These are phyloP conservation scores for Arabidopsis thaliana DNA, from an alignment of 345 rosid genomes.

Conservation along the genomic window DNA sequence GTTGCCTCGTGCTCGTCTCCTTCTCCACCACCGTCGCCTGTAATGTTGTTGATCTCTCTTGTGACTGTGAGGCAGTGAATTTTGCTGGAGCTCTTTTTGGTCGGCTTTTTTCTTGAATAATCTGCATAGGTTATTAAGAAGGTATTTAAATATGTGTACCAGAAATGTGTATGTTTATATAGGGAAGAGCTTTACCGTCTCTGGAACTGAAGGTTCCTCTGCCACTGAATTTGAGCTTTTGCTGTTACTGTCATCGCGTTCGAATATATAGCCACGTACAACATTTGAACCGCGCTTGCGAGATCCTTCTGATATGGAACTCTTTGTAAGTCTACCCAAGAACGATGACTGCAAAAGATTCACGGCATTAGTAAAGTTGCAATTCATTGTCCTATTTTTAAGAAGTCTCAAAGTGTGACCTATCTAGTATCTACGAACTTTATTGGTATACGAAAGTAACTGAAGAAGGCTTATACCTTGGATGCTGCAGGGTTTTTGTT, in stretches of 20 bases:
- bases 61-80: slow-evolving; percentile 62
- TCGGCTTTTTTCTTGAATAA: slow-evolving; percentile 53
- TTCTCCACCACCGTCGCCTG: slow-evolving; percentile 43
- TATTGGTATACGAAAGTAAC: slow-evolving; percentile 16
- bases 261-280: slow-evolving; percentile 79
- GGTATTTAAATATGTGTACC: background rate
- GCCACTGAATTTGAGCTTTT: slow-evolving; percentile 52
- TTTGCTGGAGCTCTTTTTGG: slow-evolving; percentile 62
- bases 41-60: slow-evolving; percentile 43
- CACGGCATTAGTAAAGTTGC: slow-evolving; percentile 21
- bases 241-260: slow-evolving; percentile 72
- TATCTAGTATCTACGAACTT: slow-evolving; percentile 9
- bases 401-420: slow-evolving; percentile 21
- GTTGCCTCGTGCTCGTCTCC: slow-evolving; percentile 48
- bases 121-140: slow-evolving; percentile 46
- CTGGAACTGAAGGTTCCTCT: slow-evolving; percentile 64
- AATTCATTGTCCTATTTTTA: slow-evolving; percentile 6
- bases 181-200: slow-evolving; percentile 53
- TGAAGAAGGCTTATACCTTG: slow-evolving; percentile 57
- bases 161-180: background rate
- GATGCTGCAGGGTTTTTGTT: slow-evolving; percentile 50
- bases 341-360: slow-evolving; percentile 80
- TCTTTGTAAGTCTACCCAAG: slow-evolving; percentile 61
- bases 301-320: slow-evolving; percentile 55
- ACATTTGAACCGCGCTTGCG: slow-evolving; percentile 62